Percentiles rank a stretch among this genome's conserved stretches.
Conservation (phyloP, 805 yeast genomes). For the Ogataea saltuana region DNA sequence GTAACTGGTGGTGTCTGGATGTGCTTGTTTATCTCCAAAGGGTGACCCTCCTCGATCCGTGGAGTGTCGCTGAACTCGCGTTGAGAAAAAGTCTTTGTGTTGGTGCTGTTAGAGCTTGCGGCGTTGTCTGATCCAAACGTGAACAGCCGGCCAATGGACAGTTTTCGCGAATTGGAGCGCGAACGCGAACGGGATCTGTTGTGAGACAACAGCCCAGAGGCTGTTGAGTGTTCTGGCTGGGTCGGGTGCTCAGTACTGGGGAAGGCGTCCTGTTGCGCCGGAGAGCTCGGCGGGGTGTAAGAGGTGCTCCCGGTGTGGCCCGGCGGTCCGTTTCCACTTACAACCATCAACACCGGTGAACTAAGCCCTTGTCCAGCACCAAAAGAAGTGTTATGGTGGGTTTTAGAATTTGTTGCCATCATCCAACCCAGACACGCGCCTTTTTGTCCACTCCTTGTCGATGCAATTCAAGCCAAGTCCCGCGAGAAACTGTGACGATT, state of each 20-base stretch:
- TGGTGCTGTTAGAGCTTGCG: neutral
- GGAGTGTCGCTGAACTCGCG: conserved; percentile 19
- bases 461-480: neutral
- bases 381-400: conserved; percentile 3
- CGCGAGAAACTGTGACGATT: neutral
- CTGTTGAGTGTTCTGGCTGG: conserved; percentile 4
- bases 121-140: conserved; percentile 36
- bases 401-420: conserved; percentile 5
- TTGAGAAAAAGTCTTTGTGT: conserved; percentile 11
- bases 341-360: neutral
- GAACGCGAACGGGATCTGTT: conserved; percentile 34
- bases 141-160: conserved; percentile 40
- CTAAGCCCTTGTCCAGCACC: neutral
- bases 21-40: conserved; percentile 11
- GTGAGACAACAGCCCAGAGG: conserved; percentile 13
- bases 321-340: neutral
- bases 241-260: conserved; percentile 4
- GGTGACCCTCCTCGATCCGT: conserved; percentile 24
- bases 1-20: conserved; percentile 28
- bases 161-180: conserved; percentile 41
- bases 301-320: neutral
- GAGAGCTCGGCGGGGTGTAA: conserved; percentile 22
- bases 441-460: neutral
- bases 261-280: conserved; percentile 16
- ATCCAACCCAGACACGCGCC: conserved; percentile 4